Evolutionary conservation across 805 yeast species (phyloP).

Genomic region (Candida wancherniae): DNA sequence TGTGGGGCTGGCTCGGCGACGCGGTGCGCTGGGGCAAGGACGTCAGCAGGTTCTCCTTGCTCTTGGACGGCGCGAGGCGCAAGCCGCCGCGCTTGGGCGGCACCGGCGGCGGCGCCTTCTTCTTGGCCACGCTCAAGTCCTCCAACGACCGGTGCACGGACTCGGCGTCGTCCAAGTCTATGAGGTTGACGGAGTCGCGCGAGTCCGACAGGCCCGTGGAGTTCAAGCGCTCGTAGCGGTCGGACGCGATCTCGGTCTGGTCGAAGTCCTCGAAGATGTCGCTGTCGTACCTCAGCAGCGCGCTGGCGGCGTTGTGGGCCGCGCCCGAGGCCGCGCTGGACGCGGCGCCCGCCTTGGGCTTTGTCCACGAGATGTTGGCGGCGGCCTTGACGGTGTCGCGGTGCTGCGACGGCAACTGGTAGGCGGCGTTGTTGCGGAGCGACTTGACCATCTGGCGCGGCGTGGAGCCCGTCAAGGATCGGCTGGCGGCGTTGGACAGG

Average conservation of each 20-base stretch:
- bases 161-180: slow-evolving; percentile 55
- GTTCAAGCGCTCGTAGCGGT: slow-evolving; percentile 26
- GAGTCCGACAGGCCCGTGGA: slow-evolving; percentile 9
- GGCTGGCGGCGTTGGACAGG: slow-evolving; percentile 10
- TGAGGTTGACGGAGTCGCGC: slow-evolving; percentile 45
- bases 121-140: slow-evolving; percentile 17
- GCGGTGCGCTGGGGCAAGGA: slow-evolving; percentile 2
- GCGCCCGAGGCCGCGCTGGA: too few relatives aligned
- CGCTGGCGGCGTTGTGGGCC: slow-evolving; percentile 2
- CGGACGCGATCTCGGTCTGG: slow-evolving; percentile 25
- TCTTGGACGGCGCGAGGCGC: slow-evolving; percentile 1
- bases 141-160: slow-evolving; percentile 18
- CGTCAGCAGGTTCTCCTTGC: slow-evolving; percentile 1
- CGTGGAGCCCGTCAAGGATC: slow-evolving; percentile 11
- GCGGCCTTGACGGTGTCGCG: slow-evolving; percentile 16
- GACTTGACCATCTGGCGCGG: slow-evolving; percentile 26
- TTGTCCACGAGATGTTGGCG: slow-evolving; percentile 15
- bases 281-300: slow-evolving; percentile 11
- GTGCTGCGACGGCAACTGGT: slow-evolving; percentile 18
- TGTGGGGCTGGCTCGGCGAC: background rate
- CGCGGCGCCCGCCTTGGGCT: slow-evolving; percentile 5
- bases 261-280: slow-evolving; percentile 37
- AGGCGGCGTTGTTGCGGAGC: slow-evolving; percentile 8
- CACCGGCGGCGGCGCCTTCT: slow-evolving; percentile 15
- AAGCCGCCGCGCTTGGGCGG: slow-evolving; percentile 15